Conservation (phyloP, 768 basidiomycete species). For the Suillus placidus region DNA sequence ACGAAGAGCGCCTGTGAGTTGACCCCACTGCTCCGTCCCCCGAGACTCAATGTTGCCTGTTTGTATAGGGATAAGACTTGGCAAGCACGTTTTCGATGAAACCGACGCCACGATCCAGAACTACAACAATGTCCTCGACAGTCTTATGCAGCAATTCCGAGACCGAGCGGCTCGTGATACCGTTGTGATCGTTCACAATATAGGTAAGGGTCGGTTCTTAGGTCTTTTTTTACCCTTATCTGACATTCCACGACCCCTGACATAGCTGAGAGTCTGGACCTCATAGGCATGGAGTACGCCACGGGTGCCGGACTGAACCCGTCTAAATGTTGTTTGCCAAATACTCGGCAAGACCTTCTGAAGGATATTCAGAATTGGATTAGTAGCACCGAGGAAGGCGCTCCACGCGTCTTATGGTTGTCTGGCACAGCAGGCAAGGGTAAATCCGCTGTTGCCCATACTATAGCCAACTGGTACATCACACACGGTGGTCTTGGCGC, state of each 20-base stretch:
- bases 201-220: background rate
- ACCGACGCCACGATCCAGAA: background rate
- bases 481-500: conserved; percentile 18
- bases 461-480: conserved; percentile 14
- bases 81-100: conserved; percentile 1
- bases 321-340: conserved; percentile 15
- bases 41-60: background rate
- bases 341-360: conserved; percentile 18
- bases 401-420: conserved; percentile 17
- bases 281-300: conserved; percentile 3
- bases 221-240: background rate
- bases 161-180: background rate
- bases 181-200: background rate
- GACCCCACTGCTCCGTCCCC: too few relatives aligned
- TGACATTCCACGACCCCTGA: background rate
- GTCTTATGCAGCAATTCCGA: conserved; percentile 10
- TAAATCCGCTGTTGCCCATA: conserved; percentile 24
- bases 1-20: conserved; percentile 26
- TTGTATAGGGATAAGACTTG: background rate
- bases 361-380: conserved; percentile 22
- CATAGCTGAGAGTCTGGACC: background rate
- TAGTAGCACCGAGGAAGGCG: background rate
- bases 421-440: conserved; percentile 19
- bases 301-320: background rate
- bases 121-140: conserved; percentile 5